Conservation (phyloP, 495 filamentous ascomycete species). For the Aspergillus heteromorphus region DNA sequence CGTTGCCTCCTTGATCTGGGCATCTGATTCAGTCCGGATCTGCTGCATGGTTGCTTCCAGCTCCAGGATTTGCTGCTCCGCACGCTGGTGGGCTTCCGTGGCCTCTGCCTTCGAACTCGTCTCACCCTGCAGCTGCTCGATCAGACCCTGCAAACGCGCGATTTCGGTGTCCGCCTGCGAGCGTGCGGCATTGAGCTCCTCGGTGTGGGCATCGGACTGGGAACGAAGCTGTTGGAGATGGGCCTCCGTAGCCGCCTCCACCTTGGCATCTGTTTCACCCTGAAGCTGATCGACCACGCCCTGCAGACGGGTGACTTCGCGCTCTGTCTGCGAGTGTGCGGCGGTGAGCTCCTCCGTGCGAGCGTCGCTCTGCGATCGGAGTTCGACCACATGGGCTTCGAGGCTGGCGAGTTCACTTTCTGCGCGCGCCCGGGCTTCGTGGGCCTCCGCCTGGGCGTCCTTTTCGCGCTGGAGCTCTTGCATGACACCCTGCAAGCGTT, state of each 20-base stretch:
- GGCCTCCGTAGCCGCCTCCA: conserved; percentile 1
- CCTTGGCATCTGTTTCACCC: not conserved
- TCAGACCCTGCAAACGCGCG: conserved; percentile 18
- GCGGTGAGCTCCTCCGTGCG: conserved; percentile 4
- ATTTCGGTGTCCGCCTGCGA: conserved; percentile 18
- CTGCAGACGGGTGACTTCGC: conserved; percentile 19
- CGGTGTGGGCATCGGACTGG: conserved; percentile 1
- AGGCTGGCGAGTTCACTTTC: conserved; percentile 19
- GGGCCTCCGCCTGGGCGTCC: conserved; percentile 33
- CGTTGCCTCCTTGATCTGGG: conserved; percentile 25
- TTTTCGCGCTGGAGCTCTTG: conserved; percentile 26
- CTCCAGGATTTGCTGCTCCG: conserved; percentile 29
- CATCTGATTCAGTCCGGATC: conserved; percentile 30
- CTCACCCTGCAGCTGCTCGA: conserved; percentile 18
- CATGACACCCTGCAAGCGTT: conserved; percentile 26
- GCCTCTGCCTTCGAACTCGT: conserved; percentile 8
- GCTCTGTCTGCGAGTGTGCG: conserved; percentile 12
- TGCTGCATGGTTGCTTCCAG: conserved; percentile 36
- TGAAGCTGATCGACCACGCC: conserved; percentile 3
- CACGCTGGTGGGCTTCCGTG: conserved; percentile 24
- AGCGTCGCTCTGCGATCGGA: conserved; percentile 8
- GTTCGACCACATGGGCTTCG: conserved; percentile 8
- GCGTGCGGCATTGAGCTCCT: conserved; percentile 15
- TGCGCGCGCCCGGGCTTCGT: conserved; percentile 39
- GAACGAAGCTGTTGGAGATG: conserved; percentile 11